Evolutionary conservation across 768 basidiomycete genomes (phyloP).

Genomic region (Auricularia cornea): DNA sequence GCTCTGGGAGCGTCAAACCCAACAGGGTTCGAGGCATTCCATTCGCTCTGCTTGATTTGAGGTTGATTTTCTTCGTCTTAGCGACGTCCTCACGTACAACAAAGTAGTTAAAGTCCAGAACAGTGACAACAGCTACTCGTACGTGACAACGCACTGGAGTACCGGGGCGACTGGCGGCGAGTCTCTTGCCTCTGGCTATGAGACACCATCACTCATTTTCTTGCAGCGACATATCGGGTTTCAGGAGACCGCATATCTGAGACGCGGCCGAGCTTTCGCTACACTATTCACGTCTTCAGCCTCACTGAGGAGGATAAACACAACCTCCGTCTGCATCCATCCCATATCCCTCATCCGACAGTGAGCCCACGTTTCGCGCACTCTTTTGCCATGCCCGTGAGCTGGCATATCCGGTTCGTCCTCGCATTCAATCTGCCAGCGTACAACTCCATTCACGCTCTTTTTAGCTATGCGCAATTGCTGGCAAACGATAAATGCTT

Average conservation of each 20-base stretch:
- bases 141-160: too few relatives aligned
- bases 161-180: too few relatives aligned
- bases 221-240: constrained; percentile 3
- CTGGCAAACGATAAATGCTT: constrained; percentile 34
- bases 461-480: constrained; percentile 33
- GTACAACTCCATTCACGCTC: neutral
- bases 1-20: too few relatives aligned
- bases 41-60: too few relatives aligned
- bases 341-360: neutral
- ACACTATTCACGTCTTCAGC: constrained; percentile 25
- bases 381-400: constrained; percentile 18
- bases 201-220: neutral
- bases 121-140: too few relatives aligned
- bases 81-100: too few relatives aligned
- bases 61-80: too few relatives aligned
- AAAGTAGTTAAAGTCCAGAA: too few relatives aligned
- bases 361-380: neutral
- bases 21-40: too few relatives aligned
- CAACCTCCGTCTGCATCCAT: constrained; percentile 8
- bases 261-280: constrained; percentile 15
- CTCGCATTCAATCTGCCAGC: neutral
- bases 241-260: neutral
- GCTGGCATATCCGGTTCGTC: constrained; percentile 26
- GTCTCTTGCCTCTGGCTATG: too few relatives aligned
- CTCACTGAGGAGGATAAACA: constrained; percentile 31